Conservation (phyloP, 371 early-diverging fungal genomes). For the Neoconidiobolus thromboides region DNA sequence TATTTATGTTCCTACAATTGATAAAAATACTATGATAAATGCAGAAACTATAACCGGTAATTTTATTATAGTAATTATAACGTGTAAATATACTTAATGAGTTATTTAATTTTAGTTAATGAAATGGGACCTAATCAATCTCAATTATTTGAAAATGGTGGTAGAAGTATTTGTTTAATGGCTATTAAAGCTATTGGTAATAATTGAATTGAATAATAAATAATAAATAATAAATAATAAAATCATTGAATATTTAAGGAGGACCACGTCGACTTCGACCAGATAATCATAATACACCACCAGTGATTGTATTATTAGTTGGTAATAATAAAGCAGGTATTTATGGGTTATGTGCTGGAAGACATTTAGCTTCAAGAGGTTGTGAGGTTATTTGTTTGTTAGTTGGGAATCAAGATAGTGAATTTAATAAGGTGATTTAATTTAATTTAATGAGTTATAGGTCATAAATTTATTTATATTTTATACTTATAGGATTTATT, state of each 20-base stretch:
- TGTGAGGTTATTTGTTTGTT: conserved; percentile 39
- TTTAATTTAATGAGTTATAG: not conserved
- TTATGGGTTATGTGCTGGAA: conserved; percentile 41
- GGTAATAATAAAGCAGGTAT: conserved; percentile 57
- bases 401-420: conserved; percentile 18
- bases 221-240: not conserved
- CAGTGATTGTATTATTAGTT: conserved; percentile 39
- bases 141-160: conserved; percentile 65
- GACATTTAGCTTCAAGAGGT: conserved; percentile 55
- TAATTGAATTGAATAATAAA: not conserved
- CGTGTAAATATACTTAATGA: not conserved
- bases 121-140: conserved; percentile 44
- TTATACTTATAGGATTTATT: not conserved
- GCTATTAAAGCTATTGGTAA: conserved; percentile 36
- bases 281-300: conserved; percentile 48
- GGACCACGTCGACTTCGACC: conserved; percentile 45
- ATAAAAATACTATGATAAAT: conserved; percentile 33
- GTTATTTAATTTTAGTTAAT: conserved; percentile 9
- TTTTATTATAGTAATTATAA: conserved; percentile 2
- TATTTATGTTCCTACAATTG: conserved; percentile 29
- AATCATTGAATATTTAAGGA: conserved; percentile 13
- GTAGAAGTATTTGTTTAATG: conserved; percentile 46
- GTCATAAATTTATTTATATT: not conserved
- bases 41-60: conserved; percentile 30
- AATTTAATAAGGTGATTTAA: not conserved